Base-by-base conservation (phyloP, 2,329 filamentous ascomycete genomes). In the Scleromitrula shiraiana region DNA sequence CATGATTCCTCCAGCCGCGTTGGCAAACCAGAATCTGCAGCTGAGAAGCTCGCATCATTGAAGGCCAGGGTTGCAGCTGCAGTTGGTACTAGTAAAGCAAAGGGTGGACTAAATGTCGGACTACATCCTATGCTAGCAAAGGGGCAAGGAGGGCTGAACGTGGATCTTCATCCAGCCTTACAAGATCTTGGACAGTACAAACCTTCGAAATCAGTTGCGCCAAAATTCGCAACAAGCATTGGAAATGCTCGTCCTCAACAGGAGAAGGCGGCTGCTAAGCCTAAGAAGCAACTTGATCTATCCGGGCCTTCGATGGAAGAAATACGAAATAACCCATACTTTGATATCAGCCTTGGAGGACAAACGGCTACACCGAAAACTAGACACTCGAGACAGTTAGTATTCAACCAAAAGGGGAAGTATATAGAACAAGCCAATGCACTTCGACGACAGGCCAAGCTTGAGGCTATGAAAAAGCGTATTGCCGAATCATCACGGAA, bases 331-430 rank as follows among this genome's bases (percentile, higher is more conserved):
- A 95, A 95, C 56, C 89, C 90, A 0, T 96, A 95, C 64, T 90
- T 85, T 56, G 88, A 94, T 59, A 74, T 83, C 7, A 83, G 70
- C 55, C 67, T 82, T 10, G 75, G 77, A n/a, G 70, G 75, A 4
- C 80, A 83, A 48, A 73, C 74, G 55, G 70, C 71, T 46, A 62
- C 68, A 53, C 72, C 66, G 60, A 86, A 83, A 58, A 72, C 76
- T 30, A 77, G 89, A 42, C 76, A 85, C 54, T 78, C 88, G 9
- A 82, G 87, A 51, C 82, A 87, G 55, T 74, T 98, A 15, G 71
- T 88, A 10, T 97, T 98, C 72, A 95, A 96, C 60, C 83, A 90
- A 58, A 94, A 95, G 66, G 93, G 93, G 45, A 97, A 97, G 75
- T 97, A 95, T 62, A 95, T 97, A 51, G 84, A 89, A 55, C 91